Evolutionary conservation across 192 early-diverging fungal species (phyloP), one percentile per base, ranked within the genome.

Genomic region (Dimargaris xerosporica): DNA sequence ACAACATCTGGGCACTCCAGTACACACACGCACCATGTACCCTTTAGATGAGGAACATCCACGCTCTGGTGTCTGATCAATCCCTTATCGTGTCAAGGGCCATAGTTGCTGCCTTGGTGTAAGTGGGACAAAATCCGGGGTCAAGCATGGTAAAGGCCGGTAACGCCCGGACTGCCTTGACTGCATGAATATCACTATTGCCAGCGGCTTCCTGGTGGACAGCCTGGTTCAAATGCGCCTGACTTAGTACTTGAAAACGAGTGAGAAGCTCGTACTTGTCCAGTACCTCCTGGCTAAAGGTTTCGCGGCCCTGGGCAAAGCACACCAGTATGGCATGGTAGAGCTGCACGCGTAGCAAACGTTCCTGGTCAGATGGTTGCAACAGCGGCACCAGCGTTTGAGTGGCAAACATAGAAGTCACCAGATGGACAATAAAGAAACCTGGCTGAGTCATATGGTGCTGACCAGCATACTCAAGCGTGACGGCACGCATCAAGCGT

Each of bases 341-440:
- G 25, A 56, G 54, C 28, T 56, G 54, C 7, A 56, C 26, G 30
- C 54, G 28, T 12, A 56, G 30, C 54, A 29, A 16, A 29, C 23
- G 28, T 9, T 30, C 54, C 28, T 41, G 54, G n/a, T 56, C 54
- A 25, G 5, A 4, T 9, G 54, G 54, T 9, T 53, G 11, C 6
- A 29, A 29, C 9, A 56, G n/a, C 7, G 54, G 54, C 12, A 56
- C 7, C 5, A 56, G 12, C 10, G 31, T 56, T 9, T 29, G 28
- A 16, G 54, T 56, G 23, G 54, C 54, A 9, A 29, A 56, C 5
- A 56, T 21, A 6, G 54, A 56, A 25, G 54, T 56, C 26, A 56
- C 54, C 26, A 29, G 26, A 29, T 56, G 54, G 28, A 29, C 54
- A 21, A 30, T 11, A 29, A 39, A 56, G 28, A 56, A 56, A 56